These are phyloP conservation scores for Boletus patriciae DNA, from an alignment of 768 basidiomycete genomes.

Conservation along the genomic window DNA sequence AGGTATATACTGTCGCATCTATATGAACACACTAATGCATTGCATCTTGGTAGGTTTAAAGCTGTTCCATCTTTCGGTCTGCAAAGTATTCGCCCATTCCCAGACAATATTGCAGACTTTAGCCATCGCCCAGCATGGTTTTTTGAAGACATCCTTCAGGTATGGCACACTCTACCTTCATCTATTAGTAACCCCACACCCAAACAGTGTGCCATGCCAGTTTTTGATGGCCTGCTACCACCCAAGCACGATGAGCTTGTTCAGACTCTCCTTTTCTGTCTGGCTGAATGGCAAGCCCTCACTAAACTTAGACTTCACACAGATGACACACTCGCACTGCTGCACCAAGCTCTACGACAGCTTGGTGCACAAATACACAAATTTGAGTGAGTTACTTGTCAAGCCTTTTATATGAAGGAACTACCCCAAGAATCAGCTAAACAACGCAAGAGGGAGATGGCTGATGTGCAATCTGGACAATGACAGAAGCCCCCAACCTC, in stretches of 20 bases:
- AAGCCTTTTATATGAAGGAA: not conserved
- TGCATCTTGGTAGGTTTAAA: not conserved
- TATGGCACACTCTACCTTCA: not conserved
- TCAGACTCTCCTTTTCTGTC: conserved; percentile 21
- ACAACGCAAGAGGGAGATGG: not conserved
- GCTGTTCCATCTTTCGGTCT: not conserved
- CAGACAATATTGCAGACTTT: conserved; percentile 36
- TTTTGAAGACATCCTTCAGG: conserved; percentile 17
- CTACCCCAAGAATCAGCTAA: not conserved
- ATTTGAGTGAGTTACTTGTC: not conserved
- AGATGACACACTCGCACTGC: not conserved
- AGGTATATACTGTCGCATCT: too few species aligned
- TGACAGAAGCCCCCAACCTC: not conserved
- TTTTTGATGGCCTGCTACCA: conserved; percentile 40
- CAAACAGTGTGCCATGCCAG: conserved; percentile 38
- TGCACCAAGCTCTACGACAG: not conserved
- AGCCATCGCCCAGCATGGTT: conserved; percentile 28
- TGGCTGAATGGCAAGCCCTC: conserved; percentile 18
- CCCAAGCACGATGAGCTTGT: conserved; percentile 24
- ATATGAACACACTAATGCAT: too few species aligned
- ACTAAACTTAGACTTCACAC: not conserved
- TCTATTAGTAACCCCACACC: not conserved
- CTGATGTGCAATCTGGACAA: not conserved
- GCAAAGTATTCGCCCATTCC: conserved; percentile 38
- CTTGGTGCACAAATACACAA: not conserved